Evolutionary conservation across 2,329 filamentous ascomycete species (phyloP).

Genomic region (Xylaria arbuscula): DNA sequence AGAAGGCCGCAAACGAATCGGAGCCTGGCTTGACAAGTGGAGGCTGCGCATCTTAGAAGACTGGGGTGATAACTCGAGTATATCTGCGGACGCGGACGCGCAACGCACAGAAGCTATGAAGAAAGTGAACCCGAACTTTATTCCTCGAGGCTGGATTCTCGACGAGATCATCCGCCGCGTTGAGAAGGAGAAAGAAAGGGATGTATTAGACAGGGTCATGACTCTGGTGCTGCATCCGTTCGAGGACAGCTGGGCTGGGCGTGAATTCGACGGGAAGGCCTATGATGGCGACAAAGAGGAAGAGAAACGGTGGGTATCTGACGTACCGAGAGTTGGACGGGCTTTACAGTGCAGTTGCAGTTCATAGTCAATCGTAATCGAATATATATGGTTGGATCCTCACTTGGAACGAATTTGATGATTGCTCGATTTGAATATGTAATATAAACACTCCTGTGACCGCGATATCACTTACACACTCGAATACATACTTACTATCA

Average conservation of each 20-base stretch:
- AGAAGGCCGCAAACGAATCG: slow-evolving; percentile 74
- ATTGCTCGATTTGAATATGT: not conserved
- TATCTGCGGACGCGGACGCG: slow-evolving; percentile 60
- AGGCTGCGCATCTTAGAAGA: slow-evolving; percentile 76
- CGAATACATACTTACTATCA: not conserved
- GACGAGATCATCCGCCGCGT: slow-evolving; percentile 93
- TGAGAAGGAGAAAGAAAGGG: slow-evolving; percentile 83
- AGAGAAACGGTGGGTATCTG: slow-evolving; percentile 84
- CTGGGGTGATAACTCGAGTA: slow-evolving; percentile 65
- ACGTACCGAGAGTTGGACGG: slow-evolving; percentile 81
- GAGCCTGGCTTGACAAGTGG: slow-evolving; percentile 86
- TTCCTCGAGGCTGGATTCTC: slow-evolving; percentile 90
- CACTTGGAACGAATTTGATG: not conserved
- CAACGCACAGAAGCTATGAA: slow-evolving; percentile 81
- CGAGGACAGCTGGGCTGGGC: slow-evolving; percentile 76
- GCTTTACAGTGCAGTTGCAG: slow-evolving; percentile 97
- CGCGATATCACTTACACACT: not conserved
- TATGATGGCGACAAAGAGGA: slow-evolving; percentile 73
- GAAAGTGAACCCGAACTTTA: slow-evolving; percentile 89
- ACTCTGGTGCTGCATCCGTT: slow-evolving; percentile 87
- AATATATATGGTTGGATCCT: not conserved
- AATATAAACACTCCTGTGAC: not conserved
- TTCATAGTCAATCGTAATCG: slow-evolving; percentile 63
- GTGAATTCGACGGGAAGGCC: slow-evolving; percentile 58
- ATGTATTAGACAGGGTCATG: slow-evolving; percentile 81